Evolutionary conservation across 139 green algal species (phyloP), one percentile per base, ranked within the genome.

Genomic region (Picochlorum sp.): DNA sequence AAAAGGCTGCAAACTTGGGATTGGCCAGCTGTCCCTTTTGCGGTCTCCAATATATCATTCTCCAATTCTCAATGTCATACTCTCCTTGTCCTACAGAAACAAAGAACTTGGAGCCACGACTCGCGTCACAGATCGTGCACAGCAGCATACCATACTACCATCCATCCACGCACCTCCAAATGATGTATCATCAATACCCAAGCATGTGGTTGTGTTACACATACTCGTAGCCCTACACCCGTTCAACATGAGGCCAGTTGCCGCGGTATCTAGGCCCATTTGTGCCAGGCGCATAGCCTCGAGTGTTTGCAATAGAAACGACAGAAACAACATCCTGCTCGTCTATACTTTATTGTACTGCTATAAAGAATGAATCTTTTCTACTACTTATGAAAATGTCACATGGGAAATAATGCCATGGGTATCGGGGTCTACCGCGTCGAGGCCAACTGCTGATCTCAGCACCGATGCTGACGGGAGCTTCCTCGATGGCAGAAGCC

Each of bases 281-380:
- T 54, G 47, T 20, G 47, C 47, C 47, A 54, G 47, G 47, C 47
- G 47, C 47, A 54, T 54, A 54, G 47, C 47, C n/a, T 54, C 47
- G 18, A 54, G 47, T 13, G 47, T 21, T 20, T 54, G 47, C 18
- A 54, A 21, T 13, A 54, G 47, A 54, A 54, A 54, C 47, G 47
- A 54, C 47, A 54, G 47, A 7, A 54, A 54, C 47, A 54, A 23
- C 47, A 54, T 54, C 47, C 18, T 54, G 2, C n/a, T 54, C 45
- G 24, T 28, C 24, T 28, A 28, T 28, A 28, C 16, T 30, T 7
- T 30, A 4, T 4, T 30, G 24, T 26, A 30, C 26, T 30, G 3
- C 3, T 30, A 0, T 30, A 41, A 41, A 41, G 34, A 13, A 2
- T 10, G 34, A 41, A 41, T 41, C 34, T 41, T 41, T 41, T 41